A percentile compares a stretch with the other conserved stretches of the same genome.
Evolutionary conservation across 2,329 filamentous ascomycete species (phyloP).

Genomic region (Cordyceps pruinosa): DNA sequence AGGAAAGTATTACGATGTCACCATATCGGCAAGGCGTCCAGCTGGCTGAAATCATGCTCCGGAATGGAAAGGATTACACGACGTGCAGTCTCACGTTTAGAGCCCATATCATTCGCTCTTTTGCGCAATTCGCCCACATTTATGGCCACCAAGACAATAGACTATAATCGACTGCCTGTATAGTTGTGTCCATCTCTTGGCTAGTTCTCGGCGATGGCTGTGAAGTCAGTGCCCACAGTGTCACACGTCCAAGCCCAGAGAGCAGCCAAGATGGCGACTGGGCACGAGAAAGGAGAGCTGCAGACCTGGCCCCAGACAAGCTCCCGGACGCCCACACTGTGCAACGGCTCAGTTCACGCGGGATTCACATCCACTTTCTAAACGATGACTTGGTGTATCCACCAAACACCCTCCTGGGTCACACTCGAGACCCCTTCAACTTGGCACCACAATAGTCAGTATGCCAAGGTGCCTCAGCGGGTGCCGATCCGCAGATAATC

Average conservation of each 20-base stretch:
- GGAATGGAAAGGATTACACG: neutral
- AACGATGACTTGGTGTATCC: neutral
- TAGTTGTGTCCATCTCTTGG: neutral
- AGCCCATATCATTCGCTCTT: neutral
- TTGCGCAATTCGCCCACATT: neutral
- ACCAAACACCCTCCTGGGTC: neutral
- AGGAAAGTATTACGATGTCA: neutral
- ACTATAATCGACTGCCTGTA: neutral
- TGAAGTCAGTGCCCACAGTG: neutral
- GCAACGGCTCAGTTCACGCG: neutral
- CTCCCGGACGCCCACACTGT: neutral
- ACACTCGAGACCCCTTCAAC: neutral
- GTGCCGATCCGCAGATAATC: conserved; percentile 7
- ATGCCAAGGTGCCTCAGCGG: neutral
- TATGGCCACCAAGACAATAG: neutral
- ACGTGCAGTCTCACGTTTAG: no score
- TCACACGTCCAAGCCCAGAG: neutral
- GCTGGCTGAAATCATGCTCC: neutral
- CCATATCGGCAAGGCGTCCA: neutral
- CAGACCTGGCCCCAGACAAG: neutral
- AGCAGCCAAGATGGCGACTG: neutral
- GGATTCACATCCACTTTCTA: neutral
- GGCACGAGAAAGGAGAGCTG: neutral
- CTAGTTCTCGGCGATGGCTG: neutral
- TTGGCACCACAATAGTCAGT: conserved; percentile 3